Conservation (phyloP, 1,284 basidiomycete genomes). For the Heterobasidion occidentale region DNA sequence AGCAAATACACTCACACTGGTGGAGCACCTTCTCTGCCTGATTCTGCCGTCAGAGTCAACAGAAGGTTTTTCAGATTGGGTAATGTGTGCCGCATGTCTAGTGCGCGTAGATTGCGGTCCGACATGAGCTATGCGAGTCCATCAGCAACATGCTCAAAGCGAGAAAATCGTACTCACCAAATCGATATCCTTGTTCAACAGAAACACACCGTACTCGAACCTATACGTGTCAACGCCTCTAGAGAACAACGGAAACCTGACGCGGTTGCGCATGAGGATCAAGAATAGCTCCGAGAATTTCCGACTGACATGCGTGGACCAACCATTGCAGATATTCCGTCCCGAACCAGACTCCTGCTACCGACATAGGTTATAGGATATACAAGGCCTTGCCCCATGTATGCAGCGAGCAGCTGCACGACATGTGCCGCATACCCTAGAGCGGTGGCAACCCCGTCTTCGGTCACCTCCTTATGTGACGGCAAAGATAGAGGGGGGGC, state of each 20-base stretch:
- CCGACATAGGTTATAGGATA: conserved; percentile 89
- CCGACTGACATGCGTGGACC: conserved; percentile 79
- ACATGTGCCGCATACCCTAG: conserved; percentile 85
- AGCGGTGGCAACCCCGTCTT: conserved; percentile 79
- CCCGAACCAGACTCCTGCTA: conserved; percentile 81
- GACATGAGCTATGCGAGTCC: conserved; percentile 44
- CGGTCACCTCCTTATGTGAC: conserved; percentile 65
- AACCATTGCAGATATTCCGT: conserved; percentile 89
- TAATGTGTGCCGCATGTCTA: conserved; percentile 93
- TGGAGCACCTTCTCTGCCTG: conserved; percentile 45
- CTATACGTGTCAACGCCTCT: conserved; percentile 93
- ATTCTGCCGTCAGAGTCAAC: conserved; percentile 59
- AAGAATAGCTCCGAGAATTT: conserved; percentile 1
- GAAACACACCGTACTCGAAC: conserved; percentile 96
- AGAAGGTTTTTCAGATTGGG: conserved; percentile 94
- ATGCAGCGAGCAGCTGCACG: conserved; percentile 73
- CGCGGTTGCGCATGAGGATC: neutral
- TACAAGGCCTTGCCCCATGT: conserved; percentile 69
- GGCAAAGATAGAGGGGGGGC: conserved; percentile 75
- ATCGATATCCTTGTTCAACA: conserved; percentile 97
- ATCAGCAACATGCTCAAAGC: conserved; percentile 8
- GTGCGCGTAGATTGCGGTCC: conserved; percentile 76
- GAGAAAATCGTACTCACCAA: conserved; percentile 45
- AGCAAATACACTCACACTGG: conserved; percentile 31
- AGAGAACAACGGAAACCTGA: conserved; percentile 88